These are phyloP conservation scores for Lasiodiplodia sp. DNA, from an alignment of 2,329 filamentous ascomycete genomes.

Conservation along the genomic window DNA sequence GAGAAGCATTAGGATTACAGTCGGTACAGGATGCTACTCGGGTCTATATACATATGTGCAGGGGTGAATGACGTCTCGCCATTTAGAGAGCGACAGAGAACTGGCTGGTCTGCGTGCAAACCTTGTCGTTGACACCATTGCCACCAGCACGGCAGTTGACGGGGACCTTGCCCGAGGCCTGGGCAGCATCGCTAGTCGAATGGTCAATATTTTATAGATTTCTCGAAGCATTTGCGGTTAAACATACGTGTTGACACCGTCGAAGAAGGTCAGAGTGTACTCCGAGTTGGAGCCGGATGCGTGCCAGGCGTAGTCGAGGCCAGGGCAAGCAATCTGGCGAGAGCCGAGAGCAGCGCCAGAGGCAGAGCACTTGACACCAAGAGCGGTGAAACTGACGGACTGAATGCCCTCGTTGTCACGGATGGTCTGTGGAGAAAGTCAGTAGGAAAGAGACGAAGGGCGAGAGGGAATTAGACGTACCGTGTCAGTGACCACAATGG, in stretches of 20 bases:
- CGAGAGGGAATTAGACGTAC: background rate
- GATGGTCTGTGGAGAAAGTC: background rate
- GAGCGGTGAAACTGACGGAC: background rate
- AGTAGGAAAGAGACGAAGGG: background rate
- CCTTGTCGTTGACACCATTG: background rate
- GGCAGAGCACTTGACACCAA: background rate
- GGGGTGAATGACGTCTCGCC: no score
- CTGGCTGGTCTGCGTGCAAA: constrained; percentile 1
- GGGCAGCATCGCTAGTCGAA: background rate
- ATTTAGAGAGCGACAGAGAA: background rate
- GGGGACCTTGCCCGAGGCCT: constrained; percentile 10
- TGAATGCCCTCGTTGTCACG: background rate
- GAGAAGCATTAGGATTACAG: no score
- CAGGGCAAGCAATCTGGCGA: background rate
- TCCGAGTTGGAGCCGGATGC: background rate
- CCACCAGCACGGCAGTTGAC: constrained; percentile 15
- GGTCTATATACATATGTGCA: no score
- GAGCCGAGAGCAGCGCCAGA: background rate
- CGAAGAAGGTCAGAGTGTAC: background rate
- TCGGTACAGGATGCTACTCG: no score
- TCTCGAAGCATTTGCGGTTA: background rate
- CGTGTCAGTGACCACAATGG: background rate
- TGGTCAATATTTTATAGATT: background rate
- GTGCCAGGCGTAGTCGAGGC: background rate
- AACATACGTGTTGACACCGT: background rate